Conservation (phyloP, 441 rosid genomes). For the Theobroma grandiflorum region DNA sequence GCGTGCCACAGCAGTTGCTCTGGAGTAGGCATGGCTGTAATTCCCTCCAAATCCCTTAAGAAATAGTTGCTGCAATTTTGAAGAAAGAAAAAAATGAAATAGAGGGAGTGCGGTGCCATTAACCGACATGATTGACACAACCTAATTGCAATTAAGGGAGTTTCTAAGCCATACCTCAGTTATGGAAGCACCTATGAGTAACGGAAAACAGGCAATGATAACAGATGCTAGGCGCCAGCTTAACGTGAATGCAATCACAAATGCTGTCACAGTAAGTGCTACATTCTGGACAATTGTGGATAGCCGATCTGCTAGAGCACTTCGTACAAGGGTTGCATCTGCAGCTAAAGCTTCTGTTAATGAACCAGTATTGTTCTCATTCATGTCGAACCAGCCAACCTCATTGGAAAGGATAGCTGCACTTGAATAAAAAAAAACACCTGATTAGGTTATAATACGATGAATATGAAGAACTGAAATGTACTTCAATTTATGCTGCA, state of each 20-base stretch:
- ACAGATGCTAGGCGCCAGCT: constrained; percentile 88
- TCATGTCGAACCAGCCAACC: constrained; percentile 85
- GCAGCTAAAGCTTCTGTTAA: constrained; percentile 76
- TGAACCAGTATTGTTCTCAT: constrained; percentile 76
- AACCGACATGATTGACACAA: neutral
- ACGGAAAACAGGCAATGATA: constrained; percentile 76
- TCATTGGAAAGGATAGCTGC: constrained; percentile 82
- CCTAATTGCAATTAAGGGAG: neutral
- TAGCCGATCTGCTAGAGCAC: constrained; percentile 82
- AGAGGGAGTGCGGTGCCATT: neutral
- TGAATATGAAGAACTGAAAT: neutral
- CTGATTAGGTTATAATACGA: neutral
- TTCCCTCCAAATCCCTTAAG: constrained; percentile 92
- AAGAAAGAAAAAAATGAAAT: neutral
- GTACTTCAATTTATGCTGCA: neutral
- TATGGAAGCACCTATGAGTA: constrained; percentile 77
- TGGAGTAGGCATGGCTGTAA: constrained; percentile 62
- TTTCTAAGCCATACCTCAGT: constrained; percentile 60
- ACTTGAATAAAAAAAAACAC: constrained; percentile 25
- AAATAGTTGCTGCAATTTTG: constrained; percentile 72
- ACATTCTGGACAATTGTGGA: constrained; percentile 80
- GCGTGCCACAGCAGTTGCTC: constrained; percentile 76
- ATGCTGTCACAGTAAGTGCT: constrained; percentile 79
- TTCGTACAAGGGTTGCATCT: constrained; percentile 78
- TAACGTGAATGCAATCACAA: constrained; percentile 65